Percentiles rank a stretch among this genome's conserved stretches.
Conservation (phyloP, 768 basidiomycete genomes). For the Trametopsis cervina region DNA sequence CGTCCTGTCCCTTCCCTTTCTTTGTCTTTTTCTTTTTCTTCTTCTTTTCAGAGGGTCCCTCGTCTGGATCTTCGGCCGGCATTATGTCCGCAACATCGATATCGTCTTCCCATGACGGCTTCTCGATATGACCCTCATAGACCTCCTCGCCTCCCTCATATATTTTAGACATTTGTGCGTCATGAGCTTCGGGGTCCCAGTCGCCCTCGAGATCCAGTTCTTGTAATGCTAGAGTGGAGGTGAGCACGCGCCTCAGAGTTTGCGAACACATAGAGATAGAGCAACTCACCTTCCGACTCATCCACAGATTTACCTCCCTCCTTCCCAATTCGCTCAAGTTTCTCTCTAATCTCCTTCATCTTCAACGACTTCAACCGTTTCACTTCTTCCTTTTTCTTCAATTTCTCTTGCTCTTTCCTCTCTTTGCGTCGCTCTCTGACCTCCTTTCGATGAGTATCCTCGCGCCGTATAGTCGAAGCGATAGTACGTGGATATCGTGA, state of each 20-base stretch:
- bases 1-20: constrained; percentile 30
- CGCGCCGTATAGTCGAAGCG: constrained; percentile 55
- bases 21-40: constrained; percentile 55
- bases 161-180: constrained; percentile 71
- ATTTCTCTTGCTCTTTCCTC: constrained; percentile 73
- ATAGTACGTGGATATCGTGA: constrained; percentile 72
- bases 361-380: constrained; percentile 78
- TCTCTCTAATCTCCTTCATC: constrained; percentile 71
- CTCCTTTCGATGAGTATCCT: constrained; percentile 74
- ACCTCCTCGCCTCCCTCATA: constrained; percentile 47
- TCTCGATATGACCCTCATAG: constrained; percentile 36
- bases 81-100: constrained; percentile 70
- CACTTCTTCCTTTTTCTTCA: constrained; percentile 73
- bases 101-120: constrained; percentile 91
- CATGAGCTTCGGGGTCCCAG: constrained; percentile 85
- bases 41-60: constrained; percentile 29
- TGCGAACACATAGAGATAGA: background rate
- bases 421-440: constrained; percentile 73
- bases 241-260: constrained; percentile 1
- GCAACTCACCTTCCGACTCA: constrained; percentile 22
- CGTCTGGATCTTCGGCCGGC: constrained; percentile 28
- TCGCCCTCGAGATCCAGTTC: constrained; percentile 85
- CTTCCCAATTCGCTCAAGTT: constrained; percentile 63
- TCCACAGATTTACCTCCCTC: constrained; percentile 58
- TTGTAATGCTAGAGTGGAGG: constrained; percentile 39